Percentiles rank a stretch among this genome's conserved stretches.
phyloP scores from a whole-genome alignment of 129 eudicot species.

The Rutidosis leptorrhynchoides region DNA sequence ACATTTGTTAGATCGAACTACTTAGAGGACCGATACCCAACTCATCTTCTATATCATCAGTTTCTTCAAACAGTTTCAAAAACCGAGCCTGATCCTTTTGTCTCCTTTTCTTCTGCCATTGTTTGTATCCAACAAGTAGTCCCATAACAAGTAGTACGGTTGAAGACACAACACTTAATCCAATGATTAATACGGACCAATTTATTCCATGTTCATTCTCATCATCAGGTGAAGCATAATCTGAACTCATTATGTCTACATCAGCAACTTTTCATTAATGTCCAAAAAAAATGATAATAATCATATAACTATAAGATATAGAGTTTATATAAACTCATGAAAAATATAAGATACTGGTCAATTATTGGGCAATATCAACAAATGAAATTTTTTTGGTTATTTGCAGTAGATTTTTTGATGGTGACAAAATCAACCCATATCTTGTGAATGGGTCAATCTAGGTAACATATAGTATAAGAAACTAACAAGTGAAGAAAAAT shows the following conservation, averaged over 20 bases:
- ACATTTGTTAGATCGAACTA: slow-evolving; percentile 34
- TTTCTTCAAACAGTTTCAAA: slow-evolving; percentile 70
- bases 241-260: slow-evolving; percentile 11
- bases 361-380: not conserved
- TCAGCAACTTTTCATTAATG: slow-evolving; percentile 7
- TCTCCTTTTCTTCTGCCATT: slow-evolving; percentile 66
- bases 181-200: slow-evolving; percentile 41
- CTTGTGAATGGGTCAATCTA: not conserved
- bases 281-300: not conserved
- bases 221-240: not conserved
- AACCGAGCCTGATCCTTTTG: slow-evolving; percentile 84
- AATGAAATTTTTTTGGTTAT: not conserved
- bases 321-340: not conserved
- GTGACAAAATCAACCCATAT: not conserved
- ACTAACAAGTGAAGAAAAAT: not conserved
- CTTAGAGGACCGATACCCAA: slow-evolving; percentile 73
- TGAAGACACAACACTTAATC: slow-evolving; percentile 33
- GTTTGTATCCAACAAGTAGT: slow-evolving; percentile 49
- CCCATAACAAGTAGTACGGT: slow-evolving; percentile 36
- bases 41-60: slow-evolving; percentile 74
- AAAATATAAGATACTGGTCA: not conserved
- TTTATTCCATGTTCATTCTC: slow-evolving; percentile 28
- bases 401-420: not conserved
- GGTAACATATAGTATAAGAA: not conserved
- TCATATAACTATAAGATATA: not conserved